Evolutionary conservation across 768 basidiomycete genomes (phyloP), one percentile per base, ranked within the genome.

Genomic region (Tubosaeta sp.): DNA sequence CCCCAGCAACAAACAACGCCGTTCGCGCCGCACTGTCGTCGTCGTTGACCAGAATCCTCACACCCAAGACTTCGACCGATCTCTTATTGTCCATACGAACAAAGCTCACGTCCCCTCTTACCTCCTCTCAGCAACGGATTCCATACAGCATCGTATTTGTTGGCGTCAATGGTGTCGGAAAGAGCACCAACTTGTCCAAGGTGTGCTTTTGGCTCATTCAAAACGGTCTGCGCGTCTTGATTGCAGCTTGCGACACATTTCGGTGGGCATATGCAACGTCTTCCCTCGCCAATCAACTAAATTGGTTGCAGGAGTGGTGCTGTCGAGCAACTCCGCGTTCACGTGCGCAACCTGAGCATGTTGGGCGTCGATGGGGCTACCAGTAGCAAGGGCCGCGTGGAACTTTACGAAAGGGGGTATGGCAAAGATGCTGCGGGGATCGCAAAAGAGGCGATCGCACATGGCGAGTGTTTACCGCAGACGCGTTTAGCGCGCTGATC

Each of bases 141-240:
- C 95, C 95, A 0, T 98, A 97, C 70, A 85, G 84, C 61, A 89
- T 99, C 62, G 86, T 93, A 0, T 99, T 99, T 66, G 94, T 98
- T 38, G 97, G 97, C 13, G 97, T 99, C 34, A 99, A 99, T 64
- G 97, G 97, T 25, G 97, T 99, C 25, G 97, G 97, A 31, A 99
- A 99, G 75, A 95, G 92, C 61, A 98, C 97, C 6, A 99, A 98
- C 70, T 73, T 99, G 38, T 91, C 88, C 39, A 99, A 99, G 75
- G 95, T 99, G 46, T 95, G 93, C 71, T 99, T 98, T 73, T 99
- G 97, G 97, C 76, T 99, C 35, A 86, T 99, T 49, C 97, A 99
- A 71, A 99, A 99, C 64, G 86, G 88, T 6, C 71, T 95, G 35
- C 78, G 88, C 37, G 95, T 99, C 37, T 76, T 99, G 58, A 98